Evolutionary conservation across 306 rosid genomes (phyloP).

Genomic region (Vicia villosa): DNA sequence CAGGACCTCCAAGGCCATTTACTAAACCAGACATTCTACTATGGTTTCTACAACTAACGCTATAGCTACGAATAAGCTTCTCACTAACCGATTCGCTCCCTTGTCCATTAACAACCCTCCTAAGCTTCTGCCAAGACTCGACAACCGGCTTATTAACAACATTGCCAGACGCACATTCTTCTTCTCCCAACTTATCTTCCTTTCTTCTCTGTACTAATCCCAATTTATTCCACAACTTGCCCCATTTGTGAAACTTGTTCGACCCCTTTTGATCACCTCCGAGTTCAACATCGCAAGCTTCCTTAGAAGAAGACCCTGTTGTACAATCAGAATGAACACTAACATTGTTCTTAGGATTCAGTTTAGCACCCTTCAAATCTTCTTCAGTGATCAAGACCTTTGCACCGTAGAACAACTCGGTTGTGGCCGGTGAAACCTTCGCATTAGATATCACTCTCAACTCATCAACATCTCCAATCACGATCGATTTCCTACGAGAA

Average conservation of each 20-base stretch:
- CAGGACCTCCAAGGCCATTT: conserved; percentile 45
- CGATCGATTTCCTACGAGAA: conserved; percentile 48
- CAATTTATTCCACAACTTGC: conserved; percentile 59
- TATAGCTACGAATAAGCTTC: conserved; percentile 87
- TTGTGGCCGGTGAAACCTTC: conserved; percentile 81
- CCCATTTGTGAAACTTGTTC: conserved; percentile 57
- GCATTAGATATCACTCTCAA: conserved; percentile 72
- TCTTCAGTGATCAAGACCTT: conserved; percentile 68
- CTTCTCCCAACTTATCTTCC: conserved; percentile 46
- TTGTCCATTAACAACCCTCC: conserved; percentile 65
- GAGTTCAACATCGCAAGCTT: conserved; percentile 34
- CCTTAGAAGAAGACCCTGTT: conserved; percentile 44
- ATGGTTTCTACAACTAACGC: conserved; percentile 71
- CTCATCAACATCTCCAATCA: conserved; percentile 65
- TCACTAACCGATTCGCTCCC: conserved; percentile 72
- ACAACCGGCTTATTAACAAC: conserved; percentile 47
- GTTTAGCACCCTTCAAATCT: conserved; percentile 49
- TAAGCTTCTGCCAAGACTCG: conserved; percentile 80
- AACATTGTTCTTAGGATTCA: conserved; percentile 46
- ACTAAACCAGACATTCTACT: conserved; percentile 55
- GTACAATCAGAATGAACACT: conserved; percentile 41
- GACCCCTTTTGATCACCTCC: conserved; percentile 47
- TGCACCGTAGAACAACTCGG: conserved; percentile 89
- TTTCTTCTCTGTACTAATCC: conserved; percentile 61
- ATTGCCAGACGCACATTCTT: conserved; percentile 44